phyloP scores from a whole-genome alignment of 495 filamentous ascomycete genomes.

The Penicillium simplicissimum region DNA sequence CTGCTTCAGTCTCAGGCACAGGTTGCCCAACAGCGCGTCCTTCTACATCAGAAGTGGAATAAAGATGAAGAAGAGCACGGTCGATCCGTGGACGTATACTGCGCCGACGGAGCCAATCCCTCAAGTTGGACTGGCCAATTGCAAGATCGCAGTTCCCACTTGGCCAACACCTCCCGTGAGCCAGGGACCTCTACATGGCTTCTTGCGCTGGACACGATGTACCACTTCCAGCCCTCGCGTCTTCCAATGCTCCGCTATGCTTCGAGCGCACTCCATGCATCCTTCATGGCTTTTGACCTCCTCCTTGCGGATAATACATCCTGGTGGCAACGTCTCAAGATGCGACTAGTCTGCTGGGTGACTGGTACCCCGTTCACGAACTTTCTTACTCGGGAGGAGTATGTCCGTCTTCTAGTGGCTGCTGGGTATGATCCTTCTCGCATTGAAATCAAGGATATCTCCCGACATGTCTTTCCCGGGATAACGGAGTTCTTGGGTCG shows the following conservation, averaged over 20 bases:
- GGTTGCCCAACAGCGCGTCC: conserved; percentile 20
- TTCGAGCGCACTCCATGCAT: conserved; percentile 33
- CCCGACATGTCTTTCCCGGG: conserved; percentile 43
- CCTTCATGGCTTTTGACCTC: conserved; percentile 48
- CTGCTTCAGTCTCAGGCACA: conserved; percentile 33
- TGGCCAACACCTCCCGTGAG: neutral
- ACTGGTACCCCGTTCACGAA: conserved; percentile 39
- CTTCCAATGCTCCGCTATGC: conserved; percentile 40
- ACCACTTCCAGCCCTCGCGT: conserved; percentile 52
- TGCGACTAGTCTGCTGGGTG: conserved; percentile 35
- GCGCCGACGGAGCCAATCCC: conserved; percentile 36
- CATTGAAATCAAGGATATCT: conserved; percentile 48
- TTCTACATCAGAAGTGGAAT: neutral
- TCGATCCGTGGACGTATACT: conserved; percentile 27
- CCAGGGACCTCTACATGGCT: conserved; percentile 36
- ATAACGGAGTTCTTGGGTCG: conserved; percentile 36
- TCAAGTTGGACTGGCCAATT: conserved; percentile 29
- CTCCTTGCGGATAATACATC: conserved; percentile 26
- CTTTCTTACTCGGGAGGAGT: conserved; percentile 57
- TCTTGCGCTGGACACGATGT: conserved; percentile 51
- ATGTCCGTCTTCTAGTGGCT: conserved; percentile 48
- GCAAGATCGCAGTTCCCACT: conserved; percentile 13
- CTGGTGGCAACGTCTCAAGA: conserved; percentile 25
- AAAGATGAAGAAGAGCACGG: neutral
- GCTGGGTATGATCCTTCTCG: conserved; percentile 41